phyloP scores from a whole-genome alignment of 225 moss, liverwort and hornwort species.

The Pleurozium schreberi region DNA sequence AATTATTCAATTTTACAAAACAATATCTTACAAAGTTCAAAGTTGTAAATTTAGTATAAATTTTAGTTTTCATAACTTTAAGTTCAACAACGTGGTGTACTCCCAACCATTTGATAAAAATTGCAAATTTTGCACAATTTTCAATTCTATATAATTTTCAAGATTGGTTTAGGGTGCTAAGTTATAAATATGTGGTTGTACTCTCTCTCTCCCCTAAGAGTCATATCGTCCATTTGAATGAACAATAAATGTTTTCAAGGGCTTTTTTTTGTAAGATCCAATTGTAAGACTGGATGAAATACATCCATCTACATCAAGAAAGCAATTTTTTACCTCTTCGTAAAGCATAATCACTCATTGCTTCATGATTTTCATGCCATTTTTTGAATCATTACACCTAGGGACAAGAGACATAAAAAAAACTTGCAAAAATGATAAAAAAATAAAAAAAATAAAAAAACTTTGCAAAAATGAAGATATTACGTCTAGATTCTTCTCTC shows the following conservation, averaged over 20 bases:
- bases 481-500: background rate
- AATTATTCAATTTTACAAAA: no score
- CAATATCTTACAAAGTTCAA: no score
- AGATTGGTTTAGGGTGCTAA: background rate
- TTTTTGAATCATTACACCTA: no score
- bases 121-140: background rate
- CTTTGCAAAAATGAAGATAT: background rate
- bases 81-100: background rate
- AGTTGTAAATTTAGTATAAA: background rate
- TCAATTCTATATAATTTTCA: no score
- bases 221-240: background rate
- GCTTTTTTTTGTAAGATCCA: background rate
- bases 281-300: background rate
- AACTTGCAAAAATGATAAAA: no score
- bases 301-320: rapidly evolving
- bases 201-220: background rate
- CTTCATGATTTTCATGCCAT: no score
- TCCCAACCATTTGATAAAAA: background rate
- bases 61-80: no score
- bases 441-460: no score
- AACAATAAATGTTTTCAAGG: background rate
- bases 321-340: background rate
- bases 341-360: background rate
- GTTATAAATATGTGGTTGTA: background rate
- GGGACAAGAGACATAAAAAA: no score